phyloP scores from a whole-genome alignment of 257 asterid species.

The Gentiana dahurica region DNA sequence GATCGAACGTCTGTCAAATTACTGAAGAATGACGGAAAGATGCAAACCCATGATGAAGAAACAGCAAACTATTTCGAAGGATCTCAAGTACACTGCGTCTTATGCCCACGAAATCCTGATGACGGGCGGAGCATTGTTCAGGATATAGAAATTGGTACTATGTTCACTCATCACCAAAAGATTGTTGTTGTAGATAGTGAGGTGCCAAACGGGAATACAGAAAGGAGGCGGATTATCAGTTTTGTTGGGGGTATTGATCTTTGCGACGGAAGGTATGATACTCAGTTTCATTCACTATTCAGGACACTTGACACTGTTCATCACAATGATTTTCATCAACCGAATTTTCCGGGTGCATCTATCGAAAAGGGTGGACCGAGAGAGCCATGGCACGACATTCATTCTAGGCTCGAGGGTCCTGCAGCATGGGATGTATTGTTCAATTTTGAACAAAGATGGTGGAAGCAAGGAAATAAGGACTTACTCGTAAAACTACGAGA shows the following conservation, averaged over 20 bases:
- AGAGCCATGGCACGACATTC: slow-evolving; percentile 82
- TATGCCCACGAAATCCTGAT: slow-evolving; percentile 70
- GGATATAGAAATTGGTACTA: slow-evolving; percentile 35
- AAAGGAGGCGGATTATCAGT: slow-evolving; percentile 48
- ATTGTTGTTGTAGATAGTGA: slow-evolving; percentile 42
- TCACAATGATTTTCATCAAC: slow-evolving; percentile 56
- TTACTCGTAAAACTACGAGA: slow-evolving; percentile 35
- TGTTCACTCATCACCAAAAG: slow-evolving; percentile 74
- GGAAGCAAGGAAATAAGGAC: slow-evolving; percentile 42
- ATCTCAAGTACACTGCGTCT: slow-evolving; percentile 43
- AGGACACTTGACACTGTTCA: slow-evolving; percentile 45
- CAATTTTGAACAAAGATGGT: slow-evolving; percentile 74
- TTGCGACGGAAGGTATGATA: slow-evolving; percentile 62
- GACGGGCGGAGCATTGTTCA: slow-evolving; percentile 54
- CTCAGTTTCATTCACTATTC: slow-evolving; percentile 58
- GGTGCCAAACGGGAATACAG: slow-evolving; percentile 32
- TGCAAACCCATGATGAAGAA: slow-evolving; percentile 66
- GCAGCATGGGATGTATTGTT: slow-evolving; percentile 64
- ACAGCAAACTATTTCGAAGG: slow-evolving; percentile 31
- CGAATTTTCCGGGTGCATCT: slow-evolving; percentile 33
- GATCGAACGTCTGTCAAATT: slow-evolving; percentile 52
- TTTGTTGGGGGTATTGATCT: slow-evolving; percentile 70
- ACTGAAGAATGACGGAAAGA: slow-evolving; percentile 46
- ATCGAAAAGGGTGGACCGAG: slow-evolving; percentile 57
- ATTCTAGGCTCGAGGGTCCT: slow-evolving; percentile 50